Conservation (phyloP, 768 basidiomycete species). For the Tubosaeta sp. region DNA sequence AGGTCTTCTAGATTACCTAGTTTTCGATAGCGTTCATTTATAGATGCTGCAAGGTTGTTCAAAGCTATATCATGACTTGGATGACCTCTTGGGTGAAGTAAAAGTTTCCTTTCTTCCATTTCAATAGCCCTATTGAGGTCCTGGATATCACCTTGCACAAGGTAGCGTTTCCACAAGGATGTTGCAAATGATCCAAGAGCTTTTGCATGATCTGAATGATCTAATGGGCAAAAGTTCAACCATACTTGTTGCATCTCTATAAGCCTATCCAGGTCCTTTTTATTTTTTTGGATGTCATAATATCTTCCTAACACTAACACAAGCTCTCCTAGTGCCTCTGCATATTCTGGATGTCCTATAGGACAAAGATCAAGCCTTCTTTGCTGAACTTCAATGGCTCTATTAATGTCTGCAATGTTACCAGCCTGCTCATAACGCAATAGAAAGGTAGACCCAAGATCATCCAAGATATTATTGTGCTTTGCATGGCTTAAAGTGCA, state of each 20-base stretch:
- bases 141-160: not conserved
- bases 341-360: not conserved
- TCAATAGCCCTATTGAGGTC: not conserved
- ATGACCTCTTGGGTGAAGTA: not conserved
- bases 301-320: not conserved
- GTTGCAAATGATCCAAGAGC: not conserved
- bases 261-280: not conserved
- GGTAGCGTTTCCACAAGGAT: not conserved
- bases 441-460: not conserved
- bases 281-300: not conserved
- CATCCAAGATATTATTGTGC: not conserved
- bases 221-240: not conserved
- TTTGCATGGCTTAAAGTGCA: not conserved
- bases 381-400: not conserved
- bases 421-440: not conserved
- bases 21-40: not conserved
- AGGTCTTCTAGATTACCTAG: not conserved
- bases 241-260: not conserved
- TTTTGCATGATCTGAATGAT: not conserved
- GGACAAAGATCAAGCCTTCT: not conserved
- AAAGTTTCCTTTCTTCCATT: not conserved
- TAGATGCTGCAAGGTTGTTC: not conserved
- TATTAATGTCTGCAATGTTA: not conserved
- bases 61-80: not conserved
- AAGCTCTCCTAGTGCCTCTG: not conserved